phyloP scores from a whole-genome alignment of 495 filamentous ascomycete species.

The Xylaria telfairii region DNA sequence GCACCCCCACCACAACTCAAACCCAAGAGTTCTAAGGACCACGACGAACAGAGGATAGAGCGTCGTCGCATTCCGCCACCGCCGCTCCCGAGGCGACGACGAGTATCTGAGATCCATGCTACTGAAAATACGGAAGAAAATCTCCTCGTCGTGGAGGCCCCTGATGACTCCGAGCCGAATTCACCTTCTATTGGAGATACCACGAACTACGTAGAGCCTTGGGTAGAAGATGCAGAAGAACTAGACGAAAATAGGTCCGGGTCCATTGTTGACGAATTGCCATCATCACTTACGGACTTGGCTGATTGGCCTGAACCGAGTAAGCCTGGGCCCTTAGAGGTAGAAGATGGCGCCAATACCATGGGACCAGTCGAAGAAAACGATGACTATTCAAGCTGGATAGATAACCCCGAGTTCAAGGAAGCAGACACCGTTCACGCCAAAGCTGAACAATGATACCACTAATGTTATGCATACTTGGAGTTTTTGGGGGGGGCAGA shows the following conservation, averaged over 20 bases:
- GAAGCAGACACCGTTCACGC: not conserved
- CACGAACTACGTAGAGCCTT: conserved; percentile 45
- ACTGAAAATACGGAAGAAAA: conserved; percentile 48
- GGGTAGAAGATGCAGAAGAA: conserved; percentile 47
- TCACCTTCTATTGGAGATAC: conserved; percentile 47
- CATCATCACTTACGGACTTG: not conserved
- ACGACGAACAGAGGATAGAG: conserved; percentile 37
- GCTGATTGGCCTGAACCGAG: not conserved
- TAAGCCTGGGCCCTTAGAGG: conserved; percentile 5
- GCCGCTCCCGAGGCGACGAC: conserved; percentile 36
- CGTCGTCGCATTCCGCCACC: conserved; percentile 53
- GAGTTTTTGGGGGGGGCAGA: not conserved
- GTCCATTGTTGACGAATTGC: conserved; percentile 1
- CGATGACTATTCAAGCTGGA: conserved; percentile 38
- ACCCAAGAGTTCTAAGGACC: conserved; percentile 32
- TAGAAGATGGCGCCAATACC: not conserved
- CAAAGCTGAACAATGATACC: conserved; percentile 4
- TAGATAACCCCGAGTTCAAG: conserved; percentile 33
- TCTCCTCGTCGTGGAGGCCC: conserved; percentile 65
- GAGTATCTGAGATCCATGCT: conserved; percentile 37
- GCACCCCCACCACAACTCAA: conserved; percentile 43
- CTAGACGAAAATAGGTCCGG: conserved; percentile 20
- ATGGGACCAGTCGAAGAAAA: conserved; percentile 27
- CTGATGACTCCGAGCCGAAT: conserved; percentile 61
- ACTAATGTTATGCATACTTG: conserved; percentile 13